Evolutionary conservation across 2,329 filamentous ascomycete species (phyloP).

Genomic region (Exophiala bonariae): DNA sequence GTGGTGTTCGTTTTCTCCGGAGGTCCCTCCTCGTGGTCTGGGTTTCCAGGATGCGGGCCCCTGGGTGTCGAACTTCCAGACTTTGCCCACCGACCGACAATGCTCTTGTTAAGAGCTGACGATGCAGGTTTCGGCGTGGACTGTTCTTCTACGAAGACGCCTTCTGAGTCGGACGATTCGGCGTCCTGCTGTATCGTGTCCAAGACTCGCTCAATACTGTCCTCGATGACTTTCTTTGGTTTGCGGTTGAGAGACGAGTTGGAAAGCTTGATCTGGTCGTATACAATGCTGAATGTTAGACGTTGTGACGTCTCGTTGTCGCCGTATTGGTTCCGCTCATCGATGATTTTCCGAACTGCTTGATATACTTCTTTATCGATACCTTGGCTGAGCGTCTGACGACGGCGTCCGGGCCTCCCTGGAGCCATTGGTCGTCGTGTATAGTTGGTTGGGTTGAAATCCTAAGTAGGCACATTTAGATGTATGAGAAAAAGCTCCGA

Average conservation of each 20-base stretch:
- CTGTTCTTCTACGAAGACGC: slow-evolving; percentile 43
- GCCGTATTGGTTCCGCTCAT: slow-evolving; percentile 59
- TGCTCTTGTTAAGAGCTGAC: slow-evolving; percentile 64
- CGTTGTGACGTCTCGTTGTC: slow-evolving; percentile 35
- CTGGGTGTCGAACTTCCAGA: slow-evolving; percentile 17
- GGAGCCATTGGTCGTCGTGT: slow-evolving; percentile 35
- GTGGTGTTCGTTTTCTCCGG: background rate
- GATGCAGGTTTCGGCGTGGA: slow-evolving; percentile 29
- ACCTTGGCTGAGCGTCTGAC: slow-evolving; percentile 53
- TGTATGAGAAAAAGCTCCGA: background rate
- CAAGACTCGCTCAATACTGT: slow-evolving; percentile 80
- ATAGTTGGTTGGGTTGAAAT: background rate
- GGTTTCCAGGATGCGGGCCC: slow-evolving; percentile 17
- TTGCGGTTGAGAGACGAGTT: slow-evolving; percentile 84
- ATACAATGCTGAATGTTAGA: slow-evolving; percentile 63
- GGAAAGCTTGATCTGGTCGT: slow-evolving; percentile 77
- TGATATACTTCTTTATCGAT: slow-evolving; percentile 62
- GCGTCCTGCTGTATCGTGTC: slow-evolving; percentile 67
- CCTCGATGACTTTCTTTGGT: slow-evolving; percentile 78
- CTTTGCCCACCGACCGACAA: slow-evolving; percentile 58
- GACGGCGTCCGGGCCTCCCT: slow-evolving; percentile 36
- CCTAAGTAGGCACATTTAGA: background rate
- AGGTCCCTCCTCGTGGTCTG: background rate
- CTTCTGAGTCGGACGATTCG: slow-evolving; percentile 50
- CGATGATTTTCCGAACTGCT: slow-evolving; percentile 72